Conservation (phyloP, 225 moss, liverwort and hornwort species). For the Physcomitrium patens region DNA sequence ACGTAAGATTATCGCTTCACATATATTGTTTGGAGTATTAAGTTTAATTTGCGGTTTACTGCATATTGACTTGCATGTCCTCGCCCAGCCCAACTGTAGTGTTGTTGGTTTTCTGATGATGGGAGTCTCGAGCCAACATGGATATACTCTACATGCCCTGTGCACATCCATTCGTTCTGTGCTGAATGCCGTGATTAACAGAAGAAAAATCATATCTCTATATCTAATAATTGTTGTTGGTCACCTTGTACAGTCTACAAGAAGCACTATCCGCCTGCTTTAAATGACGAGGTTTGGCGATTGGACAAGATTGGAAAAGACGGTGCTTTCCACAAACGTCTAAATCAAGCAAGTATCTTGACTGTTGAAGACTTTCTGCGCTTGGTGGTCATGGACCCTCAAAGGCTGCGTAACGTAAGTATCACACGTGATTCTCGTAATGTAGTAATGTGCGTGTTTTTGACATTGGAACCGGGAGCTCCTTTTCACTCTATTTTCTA, state of each 20-base stretch:
- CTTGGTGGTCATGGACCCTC: conserved; percentile 57
- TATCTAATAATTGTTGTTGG: background rate
- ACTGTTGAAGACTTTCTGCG: conserved; percentile 55
- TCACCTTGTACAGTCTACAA: conserved; percentile 45
- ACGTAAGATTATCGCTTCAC: conserved; percentile 24
- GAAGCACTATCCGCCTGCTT: conserved; percentile 58
- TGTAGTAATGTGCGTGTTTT: background rate
- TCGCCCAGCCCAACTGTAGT: too few relatives aligned
- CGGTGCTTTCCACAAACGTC: conserved; percentile 62
- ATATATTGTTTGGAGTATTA: too few relatives aligned
- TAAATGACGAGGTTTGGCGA: conserved; percentile 56
- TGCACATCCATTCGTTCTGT: background rate
- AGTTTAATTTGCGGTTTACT: background rate
- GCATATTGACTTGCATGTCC: background rate
- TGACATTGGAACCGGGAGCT: background rate
- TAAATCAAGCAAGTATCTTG: conserved; percentile 29
- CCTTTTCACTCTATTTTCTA: background rate
- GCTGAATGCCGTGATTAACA: background rate
- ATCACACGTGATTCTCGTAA: background rate
- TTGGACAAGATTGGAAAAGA: conserved; percentile 62
- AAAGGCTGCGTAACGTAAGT: conserved; percentile 48
- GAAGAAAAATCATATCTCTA: background rate
- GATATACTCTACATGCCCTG: background rate
- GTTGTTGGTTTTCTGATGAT: background rate
- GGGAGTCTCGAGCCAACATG: too few relatives aligned